Conservation (phyloP, 2,329 filamentous ascomycete species). For the Graphium sp. region DNA sequence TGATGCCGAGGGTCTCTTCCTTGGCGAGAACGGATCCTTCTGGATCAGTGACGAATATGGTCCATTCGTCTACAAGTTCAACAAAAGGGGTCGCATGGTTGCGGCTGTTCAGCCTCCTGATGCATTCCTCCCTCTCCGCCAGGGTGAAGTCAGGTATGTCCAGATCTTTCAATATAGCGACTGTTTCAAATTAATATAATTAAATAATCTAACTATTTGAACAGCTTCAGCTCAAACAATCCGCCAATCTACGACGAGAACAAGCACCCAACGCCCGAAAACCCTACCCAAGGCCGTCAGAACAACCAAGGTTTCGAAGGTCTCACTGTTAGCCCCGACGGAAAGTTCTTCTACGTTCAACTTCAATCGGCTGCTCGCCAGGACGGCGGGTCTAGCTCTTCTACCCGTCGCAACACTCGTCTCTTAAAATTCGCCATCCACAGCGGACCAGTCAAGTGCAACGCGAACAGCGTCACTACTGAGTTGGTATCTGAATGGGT, state of each 20-base stretch:
- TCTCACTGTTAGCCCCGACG: slow-evolving; percentile 43
- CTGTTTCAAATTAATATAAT: too few species aligned
- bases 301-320: slow-evolving; percentile 69
- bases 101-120: slow-evolving; percentile 1
- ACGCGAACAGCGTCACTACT: slow-evolving; percentile 13
- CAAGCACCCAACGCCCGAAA: slow-evolving; percentile 28
- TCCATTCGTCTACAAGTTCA: slow-evolving; percentile 48
- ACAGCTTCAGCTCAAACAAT: slow-evolving; percentile 46
- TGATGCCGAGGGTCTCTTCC: slow-evolving; percentile 50
- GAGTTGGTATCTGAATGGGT: slow-evolving; percentile 44
- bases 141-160: too few species aligned
- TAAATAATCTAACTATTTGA: too few species aligned
- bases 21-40: slow-evolving; percentile 42
- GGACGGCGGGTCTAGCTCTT: slow-evolving; percentile 10
- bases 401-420: slow-evolving; percentile 36
- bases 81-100: neutral
- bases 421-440: slow-evolving; percentile 48
- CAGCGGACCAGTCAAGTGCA: too few species aligned
- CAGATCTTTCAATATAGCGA: too few species aligned
- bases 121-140: neutral
- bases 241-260: slow-evolving; percentile 40
- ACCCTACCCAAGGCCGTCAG: slow-evolving; percentile 43
- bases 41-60: slow-evolving; percentile 60
- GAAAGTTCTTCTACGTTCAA: slow-evolving; percentile 45
- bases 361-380: slow-evolving; percentile 41